Percentiles rank a stretch among this genome's conserved stretches.
phyloP scores from a whole-genome alignment of 495 filamentous ascomycete genomes.

The Xylaria castorea region DNA sequence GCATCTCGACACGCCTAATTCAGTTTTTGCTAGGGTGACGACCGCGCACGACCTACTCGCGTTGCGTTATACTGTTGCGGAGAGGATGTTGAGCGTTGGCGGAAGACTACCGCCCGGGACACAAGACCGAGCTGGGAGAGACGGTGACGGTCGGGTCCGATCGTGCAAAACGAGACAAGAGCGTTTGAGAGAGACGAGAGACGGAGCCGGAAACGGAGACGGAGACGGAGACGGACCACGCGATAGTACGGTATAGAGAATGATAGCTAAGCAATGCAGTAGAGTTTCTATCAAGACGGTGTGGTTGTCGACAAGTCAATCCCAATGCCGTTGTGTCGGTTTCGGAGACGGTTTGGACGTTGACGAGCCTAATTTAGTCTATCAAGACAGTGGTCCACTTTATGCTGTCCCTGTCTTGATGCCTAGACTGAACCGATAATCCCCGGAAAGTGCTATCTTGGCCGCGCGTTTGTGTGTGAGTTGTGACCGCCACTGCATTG shows the following conservation, averaged over 20 bases:
- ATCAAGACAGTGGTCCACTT: background rate
- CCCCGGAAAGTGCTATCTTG: background rate
- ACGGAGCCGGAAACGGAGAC: background rate
- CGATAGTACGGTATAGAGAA: background rate
- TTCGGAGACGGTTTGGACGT: background rate
- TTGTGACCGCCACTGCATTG: constrained; percentile 11
- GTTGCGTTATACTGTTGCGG: background rate
- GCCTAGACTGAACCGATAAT: constrained; percentile 2
- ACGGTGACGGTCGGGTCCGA: background rate
- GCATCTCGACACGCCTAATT: constrained; percentile 22
- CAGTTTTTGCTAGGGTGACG: background rate
- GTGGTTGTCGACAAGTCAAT: background rate
- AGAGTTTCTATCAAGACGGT: background rate
- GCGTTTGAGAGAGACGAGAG: background rate
- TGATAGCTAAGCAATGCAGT: constrained; percentile 19
- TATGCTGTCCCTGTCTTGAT: constrained; percentile 2
- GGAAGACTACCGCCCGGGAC: background rate
- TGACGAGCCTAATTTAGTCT: background rate
- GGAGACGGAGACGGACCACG: background rate
- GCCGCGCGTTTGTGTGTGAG: background rate
- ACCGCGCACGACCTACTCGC: background rate
- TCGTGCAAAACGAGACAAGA: background rate
- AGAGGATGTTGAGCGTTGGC: background rate
- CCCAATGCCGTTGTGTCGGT: background rate
- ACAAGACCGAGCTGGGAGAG: background rate